These are phyloP conservation scores for Casuarina glauca DNA, from an alignment of 306 rosid genomes.

Conservation along the genomic window DNA sequence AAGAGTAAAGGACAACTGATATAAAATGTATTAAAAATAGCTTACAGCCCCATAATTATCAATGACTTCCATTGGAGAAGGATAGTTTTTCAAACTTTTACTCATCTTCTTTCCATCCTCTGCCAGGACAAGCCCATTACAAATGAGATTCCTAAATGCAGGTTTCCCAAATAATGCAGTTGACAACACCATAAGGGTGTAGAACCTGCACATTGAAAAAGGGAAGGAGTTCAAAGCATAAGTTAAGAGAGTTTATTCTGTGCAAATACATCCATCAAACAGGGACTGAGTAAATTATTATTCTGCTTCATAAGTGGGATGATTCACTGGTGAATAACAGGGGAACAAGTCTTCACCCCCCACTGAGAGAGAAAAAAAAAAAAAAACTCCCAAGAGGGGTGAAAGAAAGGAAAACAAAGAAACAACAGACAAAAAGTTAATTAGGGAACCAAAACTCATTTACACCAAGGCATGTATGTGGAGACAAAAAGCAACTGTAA, in stretches of 20 bases:
- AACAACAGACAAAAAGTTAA: not conserved
- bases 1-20: not conserved
- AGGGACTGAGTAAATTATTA: not conserved
- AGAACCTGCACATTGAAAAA: conserved; percentile 69
- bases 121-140: conserved; percentile 97
- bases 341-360: not conserved
- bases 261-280: not conserved
- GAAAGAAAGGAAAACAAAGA: too few relatives aligned
- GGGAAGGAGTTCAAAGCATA: conserved; percentile 1
- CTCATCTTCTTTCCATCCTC: conserved; percentile 99
- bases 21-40: conserved; percentile 17
- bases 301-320: not conserved
- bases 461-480: not conserved
- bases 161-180: conserved; percentile 93
- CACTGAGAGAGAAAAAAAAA: too few relatives aligned
- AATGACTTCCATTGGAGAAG: conserved; percentile 85
- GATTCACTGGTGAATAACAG: not conserved
- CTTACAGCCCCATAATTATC: conserved; percentile 88
- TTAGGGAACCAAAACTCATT: not conserved
- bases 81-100: conserved; percentile 90
- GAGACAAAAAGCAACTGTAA: not conserved
- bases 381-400: too few relatives aligned
- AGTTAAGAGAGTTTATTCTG: too few relatives aligned
- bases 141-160: conserved; percentile 89
- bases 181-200: conserved; percentile 93